Conservation (phyloP, 2,329 filamentous ascomycete genomes). For the Dothidotthia symphoricarpi region DNA sequence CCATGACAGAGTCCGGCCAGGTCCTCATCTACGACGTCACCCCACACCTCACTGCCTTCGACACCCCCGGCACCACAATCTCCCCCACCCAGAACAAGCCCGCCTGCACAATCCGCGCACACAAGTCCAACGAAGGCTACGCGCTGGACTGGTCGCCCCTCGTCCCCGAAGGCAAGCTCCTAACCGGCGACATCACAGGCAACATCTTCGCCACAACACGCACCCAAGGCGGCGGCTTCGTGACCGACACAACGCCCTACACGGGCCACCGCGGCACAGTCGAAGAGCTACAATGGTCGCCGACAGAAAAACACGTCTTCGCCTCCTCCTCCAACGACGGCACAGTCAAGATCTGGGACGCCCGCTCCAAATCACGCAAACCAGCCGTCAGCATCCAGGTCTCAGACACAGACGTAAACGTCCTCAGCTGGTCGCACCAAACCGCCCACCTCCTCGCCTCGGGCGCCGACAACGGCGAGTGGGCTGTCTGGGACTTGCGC, state of each 20-base stretch:
- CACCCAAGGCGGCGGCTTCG: constrained; percentile 84
- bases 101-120: constrained; percentile 79
- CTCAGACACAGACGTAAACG: constrained; percentile 85
- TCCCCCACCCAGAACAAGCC: constrained; percentile 85
- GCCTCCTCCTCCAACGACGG: constrained; percentile 92
- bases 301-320: constrained; percentile 88
- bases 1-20: constrained; percentile 86
- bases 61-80: constrained; percentile 78
- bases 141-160: constrained; percentile 94
- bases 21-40: constrained; percentile 94
- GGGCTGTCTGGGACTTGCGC: constrained; percentile 94
- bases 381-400: constrained; percentile 85
- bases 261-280: constrained; percentile 80
- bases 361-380: constrained; percentile 83
- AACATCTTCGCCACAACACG: constrained; percentile 85
- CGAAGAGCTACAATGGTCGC: constrained; percentile 96
- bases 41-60: constrained; percentile 83
- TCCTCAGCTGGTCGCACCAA: constrained; percentile 90
- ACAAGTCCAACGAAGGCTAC: constrained; percentile 86
- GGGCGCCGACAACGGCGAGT: constrained; percentile 88
- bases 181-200: constrained; percentile 89
- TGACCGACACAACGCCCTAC: constrained; percentile 80
- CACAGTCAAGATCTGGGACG: constrained; percentile 93
- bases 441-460: constrained; percentile 88
- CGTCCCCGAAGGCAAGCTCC: constrained; percentile 75